Conservation (phyloP, 345 rosid species). For the Gossypium bickii region DNA sequence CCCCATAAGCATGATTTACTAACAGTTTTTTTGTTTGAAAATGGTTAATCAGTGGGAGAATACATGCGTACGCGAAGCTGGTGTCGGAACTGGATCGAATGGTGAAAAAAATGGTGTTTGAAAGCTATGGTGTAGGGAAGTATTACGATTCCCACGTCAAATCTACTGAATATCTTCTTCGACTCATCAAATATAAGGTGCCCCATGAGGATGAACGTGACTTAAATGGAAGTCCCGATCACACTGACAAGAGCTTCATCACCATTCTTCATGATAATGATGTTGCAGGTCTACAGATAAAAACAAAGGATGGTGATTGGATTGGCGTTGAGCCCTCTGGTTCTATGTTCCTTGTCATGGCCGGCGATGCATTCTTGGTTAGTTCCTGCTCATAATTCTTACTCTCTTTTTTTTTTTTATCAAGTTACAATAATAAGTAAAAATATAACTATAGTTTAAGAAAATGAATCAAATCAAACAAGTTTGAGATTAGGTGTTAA, state of each 20-base stretch:
- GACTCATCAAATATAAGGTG: slow-evolving; percentile 42
- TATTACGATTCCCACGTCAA: slow-evolving; percentile 27
- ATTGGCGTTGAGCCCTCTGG: slow-evolving; percentile 40
- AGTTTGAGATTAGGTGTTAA: too few species aligned
- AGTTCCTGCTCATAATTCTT: background rate
- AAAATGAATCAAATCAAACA: too few species aligned
- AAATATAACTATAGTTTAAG: too few species aligned
- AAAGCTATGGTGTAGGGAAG: slow-evolving; percentile 42
- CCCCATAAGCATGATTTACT: background rate
- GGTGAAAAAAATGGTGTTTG: slow-evolving; percentile 51
- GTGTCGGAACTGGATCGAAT: slow-evolving; percentile 37
- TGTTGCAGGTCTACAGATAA: slow-evolving; percentile 47
- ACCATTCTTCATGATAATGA: slow-evolving; percentile 53
- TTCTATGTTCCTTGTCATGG: slow-evolving; percentile 40
- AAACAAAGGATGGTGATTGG: slow-evolving; percentile 44
- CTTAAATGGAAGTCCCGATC: slow-evolving; percentile 22
- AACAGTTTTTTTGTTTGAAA: background rate
- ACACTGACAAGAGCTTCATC: slow-evolving; percentile 64
- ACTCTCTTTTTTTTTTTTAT: too few species aligned
- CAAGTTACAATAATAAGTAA: too few species aligned
- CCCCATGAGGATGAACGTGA: slow-evolving; percentile 32
- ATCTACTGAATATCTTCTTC: slow-evolving; percentile 37
- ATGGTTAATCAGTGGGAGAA: slow-evolving; percentile 6
- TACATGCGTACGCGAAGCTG: slow-evolving; percentile 17
- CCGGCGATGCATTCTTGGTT: slow-evolving; percentile 59